Base-by-base conservation (phyloP, 2,329 filamentous ascomycete species). In the Colletotrichum horii region DNA sequence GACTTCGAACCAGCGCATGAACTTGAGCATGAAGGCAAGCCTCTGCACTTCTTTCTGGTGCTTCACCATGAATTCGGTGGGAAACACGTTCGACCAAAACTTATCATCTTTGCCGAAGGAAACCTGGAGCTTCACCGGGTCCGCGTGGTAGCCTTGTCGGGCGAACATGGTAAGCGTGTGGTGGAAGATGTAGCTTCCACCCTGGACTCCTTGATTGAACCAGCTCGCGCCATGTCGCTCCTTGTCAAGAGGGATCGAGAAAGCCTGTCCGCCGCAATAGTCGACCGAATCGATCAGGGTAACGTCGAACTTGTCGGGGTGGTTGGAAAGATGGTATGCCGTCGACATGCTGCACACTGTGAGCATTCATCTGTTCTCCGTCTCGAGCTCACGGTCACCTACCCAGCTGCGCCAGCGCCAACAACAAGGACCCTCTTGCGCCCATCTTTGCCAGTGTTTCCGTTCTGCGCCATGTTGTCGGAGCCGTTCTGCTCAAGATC, bases 71-170 rank as follows among this genome's bases (percentile, higher is more conserved):
- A 92, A 83, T 76, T 88, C 84, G 5, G 89, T 91, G 0, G 90
- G 90, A 78, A 89, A 92, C n/a, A 91, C 89, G 70, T 93, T 93
- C 8, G 88, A 90, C 91, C 90, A 93, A 83, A 92, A 93, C 6
- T 84, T 85, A 24, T 91, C 87, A 22, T 78, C 90, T 78, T 92
- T 92, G 87, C 85, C 85, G 77, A 92, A 92, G 0, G 90, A 89
- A 4, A 93, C 87, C 78, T 92, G 90, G n/a, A 92, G 85, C 76
- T 90, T 88, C 56, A 92, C 88, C 84, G 48, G 90, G 86, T 79
- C 88, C 6, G 80, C 80, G 48, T 77, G 85, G 78, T 88, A 87
- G 3, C 89, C 89, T 77, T 91, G 89, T 48, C 87, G 85, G 11
- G 87, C 85, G 78, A 92, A 92, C 87, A 91, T 91, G 72, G 90